phyloP scores from a whole-genome alignment of 179 eudicot species.

The Beta corolliflora region DNA sequence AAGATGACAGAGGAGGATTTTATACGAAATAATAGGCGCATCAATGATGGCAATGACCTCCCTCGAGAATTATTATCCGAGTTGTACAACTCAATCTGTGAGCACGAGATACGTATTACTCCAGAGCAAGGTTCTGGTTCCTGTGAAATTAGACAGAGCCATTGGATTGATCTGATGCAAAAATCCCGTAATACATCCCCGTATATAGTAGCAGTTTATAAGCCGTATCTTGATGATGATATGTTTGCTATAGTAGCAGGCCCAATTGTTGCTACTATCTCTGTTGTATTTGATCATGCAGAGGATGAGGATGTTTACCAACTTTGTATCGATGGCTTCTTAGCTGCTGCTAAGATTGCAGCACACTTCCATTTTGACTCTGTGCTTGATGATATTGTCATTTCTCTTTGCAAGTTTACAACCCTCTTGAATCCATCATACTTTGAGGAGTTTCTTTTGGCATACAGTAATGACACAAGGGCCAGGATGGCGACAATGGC shows the following conservation, averaged over 20 bases:
- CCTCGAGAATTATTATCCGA: slow-evolving; percentile 71
- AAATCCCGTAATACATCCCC: slow-evolving; percentile 56
- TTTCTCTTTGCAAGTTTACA: slow-evolving; percentile 72
- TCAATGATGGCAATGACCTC: slow-evolving; percentile 71
- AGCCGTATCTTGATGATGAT: slow-evolving; percentile 59
- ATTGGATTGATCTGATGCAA: slow-evolving; percentile 68
- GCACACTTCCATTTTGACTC: slow-evolving; percentile 65
- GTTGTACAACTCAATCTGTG: slow-evolving; percentile 64
- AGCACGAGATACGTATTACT: slow-evolving; percentile 67
- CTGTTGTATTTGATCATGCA: slow-evolving; percentile 74
- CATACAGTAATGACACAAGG: slow-evolving; percentile 62
- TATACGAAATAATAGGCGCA: slow-evolving; percentile 64
- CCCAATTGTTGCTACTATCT: slow-evolving; percentile 73
- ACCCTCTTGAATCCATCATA: slow-evolving; percentile 56
- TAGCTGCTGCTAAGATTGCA: slow-evolving; percentile 65
- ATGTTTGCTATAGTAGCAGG: slow-evolving; percentile 75
- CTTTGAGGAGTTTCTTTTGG: slow-evolving; percentile 61
- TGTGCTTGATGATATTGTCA: slow-evolving; percentile 65
- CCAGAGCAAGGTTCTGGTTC: slow-evolving; percentile 59
- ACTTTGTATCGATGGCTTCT: slow-evolving; percentile 70
- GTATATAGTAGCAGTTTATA: slow-evolving; percentile 47
- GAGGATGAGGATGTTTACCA: slow-evolving; percentile 65
- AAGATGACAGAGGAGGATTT: slow-evolving; percentile 87
- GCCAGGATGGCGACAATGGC: slow-evolving; percentile 66
- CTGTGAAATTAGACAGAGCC: slow-evolving; percentile 52